These are phyloP conservation scores for Taphrina sp. DNA, from an alignment of 1,139 yeast species.

Conservation along the genomic window DNA sequence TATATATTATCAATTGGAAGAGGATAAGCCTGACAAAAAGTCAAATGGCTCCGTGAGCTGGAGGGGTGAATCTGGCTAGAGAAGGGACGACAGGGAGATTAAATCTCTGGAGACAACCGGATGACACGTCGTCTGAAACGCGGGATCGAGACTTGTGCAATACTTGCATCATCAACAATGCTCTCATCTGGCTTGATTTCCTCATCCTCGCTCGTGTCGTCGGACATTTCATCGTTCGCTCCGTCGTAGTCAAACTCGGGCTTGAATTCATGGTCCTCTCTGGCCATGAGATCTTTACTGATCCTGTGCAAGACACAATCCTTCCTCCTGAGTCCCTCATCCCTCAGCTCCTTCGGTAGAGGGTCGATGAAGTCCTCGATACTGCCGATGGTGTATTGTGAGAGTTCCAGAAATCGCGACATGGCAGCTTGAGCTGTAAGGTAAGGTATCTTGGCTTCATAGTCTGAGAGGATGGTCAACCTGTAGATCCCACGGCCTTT, in stretches of 20 bases:
- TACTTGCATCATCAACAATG: too few relatives aligned
- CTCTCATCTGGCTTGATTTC: too few relatives aligned
- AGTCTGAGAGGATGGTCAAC: constrained; percentile 2
- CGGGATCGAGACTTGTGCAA: too few relatives aligned
- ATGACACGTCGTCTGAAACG: too few relatives aligned
- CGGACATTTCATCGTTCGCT: neutral
- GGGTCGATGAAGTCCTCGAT: constrained; percentile 22
- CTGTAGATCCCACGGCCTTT: too few relatives aligned
- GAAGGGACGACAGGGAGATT: neutral
- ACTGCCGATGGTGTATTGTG: constrained; percentile 1
- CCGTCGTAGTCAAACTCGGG: constrained; percentile 5
- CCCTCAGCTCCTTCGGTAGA: constrained; percentile 5
- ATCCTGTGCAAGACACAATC: constrained; percentile 26
- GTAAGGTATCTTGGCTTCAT: constrained; percentile 2
- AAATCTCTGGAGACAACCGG: neutral
- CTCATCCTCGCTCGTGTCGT: neutral
- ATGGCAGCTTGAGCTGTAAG: constrained; percentile 10
- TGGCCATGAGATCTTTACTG: constrained; percentile 11
- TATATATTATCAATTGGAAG: neutral
- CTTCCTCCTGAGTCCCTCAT: constrained; percentile 8
- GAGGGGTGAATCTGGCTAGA: neutral
- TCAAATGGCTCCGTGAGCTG: neutral
- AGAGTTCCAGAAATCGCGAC: constrained; percentile 8
- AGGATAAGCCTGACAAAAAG: neutral
- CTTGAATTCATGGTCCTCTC: constrained; percentile 3